Evolutionary conservation across 2,329 filamentous ascomycete species (phyloP).

Genomic region (Dothideomycetes sp.): DNA sequence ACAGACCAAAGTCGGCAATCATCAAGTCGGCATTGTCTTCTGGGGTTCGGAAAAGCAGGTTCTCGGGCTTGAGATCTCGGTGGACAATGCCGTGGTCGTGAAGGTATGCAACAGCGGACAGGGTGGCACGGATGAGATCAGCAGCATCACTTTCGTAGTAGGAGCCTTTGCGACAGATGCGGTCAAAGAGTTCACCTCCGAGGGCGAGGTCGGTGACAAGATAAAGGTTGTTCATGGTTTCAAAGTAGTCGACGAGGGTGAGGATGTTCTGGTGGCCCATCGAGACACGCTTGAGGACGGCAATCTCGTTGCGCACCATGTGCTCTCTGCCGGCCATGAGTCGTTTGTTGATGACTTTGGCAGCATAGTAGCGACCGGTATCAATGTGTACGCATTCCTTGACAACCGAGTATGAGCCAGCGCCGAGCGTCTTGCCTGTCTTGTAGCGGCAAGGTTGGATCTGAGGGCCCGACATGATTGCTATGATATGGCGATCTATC

Average conservation of each 20-base stretch:
- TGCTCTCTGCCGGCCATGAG: conserved; percentile 96
- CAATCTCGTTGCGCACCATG: conserved; percentile 99
- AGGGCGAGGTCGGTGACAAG: conserved; percentile 94
- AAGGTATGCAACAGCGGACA: conserved; percentile 96
- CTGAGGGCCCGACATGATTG: conserved; percentile 35
- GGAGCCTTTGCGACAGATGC: conserved; percentile 95
- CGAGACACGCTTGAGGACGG: conserved; percentile 92
- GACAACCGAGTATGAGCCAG: conserved; percentile 94
- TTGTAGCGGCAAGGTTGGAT: conserved; percentile 97
- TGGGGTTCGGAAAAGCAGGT: conserved; percentile 89
- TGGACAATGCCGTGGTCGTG: conserved; percentile 99
- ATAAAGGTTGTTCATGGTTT: conserved; percentile 99
- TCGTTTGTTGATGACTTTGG: conserved; percentile 98
- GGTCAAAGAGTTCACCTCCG: conserved; percentile 93
- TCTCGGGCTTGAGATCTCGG: conserved; percentile 94
- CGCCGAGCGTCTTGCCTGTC: conserved; percentile 93
- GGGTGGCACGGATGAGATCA: conserved; percentile 84
- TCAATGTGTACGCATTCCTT: conserved; percentile 99
- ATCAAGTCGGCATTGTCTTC: conserved; percentile 96
- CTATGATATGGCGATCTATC: too few relatives aligned
- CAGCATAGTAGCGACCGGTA: conserved; percentile 93
- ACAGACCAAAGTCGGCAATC: conserved; percentile 94
- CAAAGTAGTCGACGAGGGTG: conserved; percentile 96
- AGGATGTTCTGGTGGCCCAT: conserved; percentile 99
- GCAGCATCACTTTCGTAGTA: conserved; percentile 98